Evolutionary conservation across 495 filamentous ascomycete species (phyloP).

Genomic region (Aspergillus nidulans): DNA sequence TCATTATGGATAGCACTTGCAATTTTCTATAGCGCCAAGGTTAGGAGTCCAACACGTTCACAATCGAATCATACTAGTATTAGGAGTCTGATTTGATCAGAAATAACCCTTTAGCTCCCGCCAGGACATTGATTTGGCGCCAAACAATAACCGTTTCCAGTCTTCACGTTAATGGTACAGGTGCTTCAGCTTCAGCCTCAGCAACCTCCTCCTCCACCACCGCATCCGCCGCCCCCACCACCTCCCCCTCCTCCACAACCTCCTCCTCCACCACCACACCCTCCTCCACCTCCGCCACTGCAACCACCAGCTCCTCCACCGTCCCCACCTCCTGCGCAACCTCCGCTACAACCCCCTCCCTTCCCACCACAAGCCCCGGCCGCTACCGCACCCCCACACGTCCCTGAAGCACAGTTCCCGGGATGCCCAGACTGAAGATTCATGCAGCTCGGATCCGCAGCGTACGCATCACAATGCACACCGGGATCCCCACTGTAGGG

Average conservation of each 20-base stretch:
- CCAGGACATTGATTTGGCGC: too few species aligned
- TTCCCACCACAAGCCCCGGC: slow-evolving; percentile 48
- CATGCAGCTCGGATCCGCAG: slow-evolving; percentile 43
- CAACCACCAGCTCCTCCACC: slow-evolving; percentile 29
- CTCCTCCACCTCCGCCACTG: slow-evolving; percentile 22
- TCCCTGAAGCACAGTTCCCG: slow-evolving; percentile 45
- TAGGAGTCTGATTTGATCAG: background rate
- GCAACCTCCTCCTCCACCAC: background rate
- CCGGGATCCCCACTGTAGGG: slow-evolving; percentile 49
- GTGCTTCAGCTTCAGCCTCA: background rate
- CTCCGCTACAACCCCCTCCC: slow-evolving; percentile 30
- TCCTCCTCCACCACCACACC: background rate
- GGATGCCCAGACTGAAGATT: slow-evolving; percentile 31
- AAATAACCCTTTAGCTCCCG: too few species aligned
- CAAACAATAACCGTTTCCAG: background rate
- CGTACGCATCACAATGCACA: slow-evolving; percentile 38
- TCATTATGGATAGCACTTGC: background rate
- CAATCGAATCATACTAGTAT: background rate
- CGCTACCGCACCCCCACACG: slow-evolving; percentile 51
- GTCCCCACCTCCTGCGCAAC: slow-evolving; percentile 28
- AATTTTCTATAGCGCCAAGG: background rate
- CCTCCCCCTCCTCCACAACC: background rate
- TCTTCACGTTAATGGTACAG: too few species aligned
- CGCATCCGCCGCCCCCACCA: background rate
- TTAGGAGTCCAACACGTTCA: background rate